Evolutionary conservation across 345 rosid genomes (phyloP), one percentile per base, ranked within the genome.

Genomic region (Erysimum cheiranthoides): DNA sequence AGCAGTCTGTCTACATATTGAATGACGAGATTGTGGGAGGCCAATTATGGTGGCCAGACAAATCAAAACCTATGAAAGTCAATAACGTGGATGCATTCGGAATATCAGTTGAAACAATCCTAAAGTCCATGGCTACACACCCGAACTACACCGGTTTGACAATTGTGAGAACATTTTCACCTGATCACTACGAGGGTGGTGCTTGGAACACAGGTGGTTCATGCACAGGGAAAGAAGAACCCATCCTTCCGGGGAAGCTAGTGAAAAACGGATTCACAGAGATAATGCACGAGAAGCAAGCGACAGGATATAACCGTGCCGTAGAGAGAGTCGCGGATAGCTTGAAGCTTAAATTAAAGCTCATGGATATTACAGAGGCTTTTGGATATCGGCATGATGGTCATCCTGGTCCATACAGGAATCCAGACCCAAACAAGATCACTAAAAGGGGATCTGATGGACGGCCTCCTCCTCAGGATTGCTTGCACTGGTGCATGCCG

Each of bases 401-500:
- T 21, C 99, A 95, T 82, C 97, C 97, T 3, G 98, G 99, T 36
- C 99, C 99, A 0, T 95, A 89, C 77, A 82, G 99, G 73, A 92
- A 65, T 21, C 92, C 85, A 0, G 97, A 92, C 67, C 99, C 99
- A 11, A 86, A 92, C 39, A 92, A 89, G 83, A 77, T 83, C 68
- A 89, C 96, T 6, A 85, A 89, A 81, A 91, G 96, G 1, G 86
- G 96, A 27, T 89, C 93, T 0, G 86, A 88, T 66, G 98, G 98
- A 61, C 84, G 45, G 81, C 99, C 99, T 14, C 98, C 98, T 0
- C 96, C 98, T 0, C 98, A 95, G 78, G 98, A 95, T 73, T 95
- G 99, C 88, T 80, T 95, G 59, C 99, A 95, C 81, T 95, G 99
- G 99, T 95, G 98, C 90, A 92, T 95, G 99, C 96, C 98, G 0